Percentiles rank a stretch among this genome's conserved stretches.
These are phyloP conservation scores for Cladophialophora yegresii DNA, from an alignment of 2,329 filamentous ascomycete species.

Conservation along the genomic window DNA sequence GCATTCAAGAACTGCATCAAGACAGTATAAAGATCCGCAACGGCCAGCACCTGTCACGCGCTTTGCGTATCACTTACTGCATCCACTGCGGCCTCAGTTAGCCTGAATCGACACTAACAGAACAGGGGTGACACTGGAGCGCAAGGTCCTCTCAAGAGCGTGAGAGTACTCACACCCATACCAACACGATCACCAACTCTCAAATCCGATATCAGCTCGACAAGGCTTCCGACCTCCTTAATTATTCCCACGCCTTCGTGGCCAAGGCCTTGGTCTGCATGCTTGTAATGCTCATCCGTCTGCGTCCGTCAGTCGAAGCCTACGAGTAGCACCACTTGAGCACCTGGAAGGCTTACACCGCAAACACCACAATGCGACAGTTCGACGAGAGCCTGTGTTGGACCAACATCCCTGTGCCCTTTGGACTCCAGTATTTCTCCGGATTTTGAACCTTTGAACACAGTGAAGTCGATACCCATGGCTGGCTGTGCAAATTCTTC, in stretches of 20 bases:
- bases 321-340: background rate
- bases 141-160: background rate
- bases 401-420: slow-evolving; percentile 24
- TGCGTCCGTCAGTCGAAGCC: background rate
- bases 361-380: slow-evolving; percentile 32
- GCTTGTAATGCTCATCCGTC: slow-evolving; percentile 32
- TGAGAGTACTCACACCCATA: slow-evolving; percentile 20
- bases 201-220: slow-evolving; percentile 25
- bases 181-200: slow-evolving; percentile 35
- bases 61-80: background rate
- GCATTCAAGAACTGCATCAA: background rate
- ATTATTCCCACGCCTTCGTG: slow-evolving; percentile 38
- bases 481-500: slow-evolving; percentile 3
- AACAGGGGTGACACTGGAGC: background rate
- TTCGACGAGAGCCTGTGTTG: slow-evolving; percentile 30
- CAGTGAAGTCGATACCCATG: slow-evolving; percentile 31
- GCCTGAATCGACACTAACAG: background rate
- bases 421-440: slow-evolving; percentile 28
- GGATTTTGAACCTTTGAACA: slow-evolving; percentile 33
- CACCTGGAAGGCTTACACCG: slow-evolving; percentile 5
- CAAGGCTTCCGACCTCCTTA: slow-evolving; percentile 32
- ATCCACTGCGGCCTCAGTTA: background rate
- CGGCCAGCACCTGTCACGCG: background rate
- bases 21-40: background rate
- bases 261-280: slow-evolving; percentile 33